Percentiles rank a stretch among this genome's conserved stretches.
Evolutionary conservation across 495 filamentous ascomycete genomes (phyloP).

Genomic region (Neurospora sublineolata): DNA sequence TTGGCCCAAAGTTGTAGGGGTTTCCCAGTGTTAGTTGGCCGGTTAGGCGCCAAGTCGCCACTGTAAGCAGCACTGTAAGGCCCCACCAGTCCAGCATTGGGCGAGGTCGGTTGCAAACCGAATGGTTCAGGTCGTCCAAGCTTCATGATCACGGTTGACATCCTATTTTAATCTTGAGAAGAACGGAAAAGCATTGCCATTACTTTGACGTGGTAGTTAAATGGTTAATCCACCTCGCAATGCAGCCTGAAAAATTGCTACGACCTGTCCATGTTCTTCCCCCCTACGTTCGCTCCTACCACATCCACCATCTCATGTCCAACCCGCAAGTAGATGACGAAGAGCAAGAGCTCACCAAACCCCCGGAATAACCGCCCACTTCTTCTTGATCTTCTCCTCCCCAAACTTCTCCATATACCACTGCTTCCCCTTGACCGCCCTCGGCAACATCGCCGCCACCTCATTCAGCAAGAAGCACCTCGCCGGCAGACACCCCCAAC

Average conservation of each 20-base stretch:
- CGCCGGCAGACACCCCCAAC: constrained; percentile 55
- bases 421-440: constrained; percentile 67
- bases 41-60: neutral
- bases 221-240: neutral
- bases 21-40: neutral
- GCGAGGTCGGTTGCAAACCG: neutral
- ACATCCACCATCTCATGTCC: neutral
- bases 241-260: neutral
- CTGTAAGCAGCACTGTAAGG: neutral
- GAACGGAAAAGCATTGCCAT: neutral
- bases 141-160: neutral
- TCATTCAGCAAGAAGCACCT: constrained; percentile 77
- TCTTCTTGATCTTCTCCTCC: constrained; percentile 55
- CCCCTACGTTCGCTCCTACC: neutral
- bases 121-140: neutral
- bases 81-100: neutral
- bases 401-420: constrained; percentile 92
- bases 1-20: neutral
- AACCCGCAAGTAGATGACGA: neutral
- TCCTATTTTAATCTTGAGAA: neutral
- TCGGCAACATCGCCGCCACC: constrained; percentile 77
- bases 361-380: constrained; percentile 77
- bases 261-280: neutral
- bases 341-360: constrained; percentile 34
- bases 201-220: neutral